phyloP scores from a whole-genome alignment of 140 eudicot genomes.

The Artemisia princeps region DNA sequence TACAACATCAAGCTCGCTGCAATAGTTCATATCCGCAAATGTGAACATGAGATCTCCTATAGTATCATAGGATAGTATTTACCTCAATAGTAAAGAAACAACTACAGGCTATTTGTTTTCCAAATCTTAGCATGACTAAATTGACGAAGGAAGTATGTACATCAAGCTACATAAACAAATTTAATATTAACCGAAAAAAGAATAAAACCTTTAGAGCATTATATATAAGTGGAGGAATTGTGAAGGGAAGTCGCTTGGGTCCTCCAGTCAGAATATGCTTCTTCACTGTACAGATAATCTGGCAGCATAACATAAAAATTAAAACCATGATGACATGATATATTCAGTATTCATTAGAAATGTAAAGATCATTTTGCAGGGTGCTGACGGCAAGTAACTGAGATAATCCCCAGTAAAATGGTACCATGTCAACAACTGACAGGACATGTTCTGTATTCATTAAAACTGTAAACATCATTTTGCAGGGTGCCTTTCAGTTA shows the following conservation, averaged over 20 bases:
- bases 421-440: too few species aligned
- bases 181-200: slow-evolving; percentile 7
- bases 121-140: background rate
- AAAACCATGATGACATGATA: slow-evolving; percentile 21
- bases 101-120: too few species aligned
- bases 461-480: too few species aligned
- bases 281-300: slow-evolving; percentile 82
- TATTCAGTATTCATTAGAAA: slow-evolving; percentile 9
- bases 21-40: background rate
- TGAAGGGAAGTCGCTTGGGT: slow-evolving; percentile 73
- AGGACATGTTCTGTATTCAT: too few species aligned
- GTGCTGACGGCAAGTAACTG: slow-evolving; percentile 7
- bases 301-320: slow-evolving; percentile 28
- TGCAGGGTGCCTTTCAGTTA: background rate
- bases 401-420: too few species aligned
- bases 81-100: background rate
- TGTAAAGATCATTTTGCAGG: slow-evolving; percentile 11
- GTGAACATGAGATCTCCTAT: slow-evolving; percentile 11
- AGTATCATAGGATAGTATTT: background rate
- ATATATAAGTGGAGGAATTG: slow-evolving; percentile 86
- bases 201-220: slow-evolving; percentile 60
- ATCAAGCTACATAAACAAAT: background rate
- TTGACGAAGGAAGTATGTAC: background rate
- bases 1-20: background rate
- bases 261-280: slow-evolving; percentile 89